These are phyloP conservation scores for Spergularia marina DNA, from an alignment of 148 eudicot species.

Conservation along the genomic window DNA sequence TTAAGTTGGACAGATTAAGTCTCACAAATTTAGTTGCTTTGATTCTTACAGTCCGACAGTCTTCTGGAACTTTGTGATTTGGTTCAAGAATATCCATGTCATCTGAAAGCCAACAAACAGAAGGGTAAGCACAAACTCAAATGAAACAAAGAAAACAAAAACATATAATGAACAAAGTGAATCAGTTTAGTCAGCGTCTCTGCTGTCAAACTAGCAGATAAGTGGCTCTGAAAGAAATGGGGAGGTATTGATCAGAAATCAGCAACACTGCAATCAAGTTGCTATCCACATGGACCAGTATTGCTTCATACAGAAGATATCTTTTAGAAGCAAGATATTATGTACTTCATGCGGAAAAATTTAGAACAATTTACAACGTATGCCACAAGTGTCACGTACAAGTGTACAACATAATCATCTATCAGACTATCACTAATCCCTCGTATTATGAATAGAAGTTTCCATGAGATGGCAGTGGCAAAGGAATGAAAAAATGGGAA, in stretches of 20 bases:
- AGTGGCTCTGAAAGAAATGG: too few species aligned
- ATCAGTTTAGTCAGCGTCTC: background rate
- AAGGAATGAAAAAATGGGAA: background rate
- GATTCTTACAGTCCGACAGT: slow-evolving; percentile 25
- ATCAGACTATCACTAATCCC: background rate
- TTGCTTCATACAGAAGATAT: too few species aligned
- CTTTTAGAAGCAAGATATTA: too few species aligned
- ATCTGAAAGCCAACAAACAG: slow-evolving; percentile 26
- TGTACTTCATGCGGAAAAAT: too few species aligned
- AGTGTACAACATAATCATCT: too few species aligned
- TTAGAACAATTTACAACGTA: too few species aligned
- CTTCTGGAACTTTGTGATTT: slow-evolving; percentile 37
- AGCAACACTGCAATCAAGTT: too few species aligned
- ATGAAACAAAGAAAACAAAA: background rate
- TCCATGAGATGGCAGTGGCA: background rate
- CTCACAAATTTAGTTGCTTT: background rate
- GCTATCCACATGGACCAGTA: too few species aligned
- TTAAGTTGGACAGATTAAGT: background rate
- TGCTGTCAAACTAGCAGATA: background rate
- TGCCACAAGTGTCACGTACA: too few species aligned
- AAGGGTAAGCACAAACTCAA: slow-evolving; percentile 8
- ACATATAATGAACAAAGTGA: too few species aligned
- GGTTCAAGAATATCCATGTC: slow-evolving; percentile 45
- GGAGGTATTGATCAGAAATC: too few species aligned
- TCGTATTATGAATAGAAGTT: background rate